Conservation (phyloP, 345 rosid species). For the Gossypium herbaceum region DNA sequence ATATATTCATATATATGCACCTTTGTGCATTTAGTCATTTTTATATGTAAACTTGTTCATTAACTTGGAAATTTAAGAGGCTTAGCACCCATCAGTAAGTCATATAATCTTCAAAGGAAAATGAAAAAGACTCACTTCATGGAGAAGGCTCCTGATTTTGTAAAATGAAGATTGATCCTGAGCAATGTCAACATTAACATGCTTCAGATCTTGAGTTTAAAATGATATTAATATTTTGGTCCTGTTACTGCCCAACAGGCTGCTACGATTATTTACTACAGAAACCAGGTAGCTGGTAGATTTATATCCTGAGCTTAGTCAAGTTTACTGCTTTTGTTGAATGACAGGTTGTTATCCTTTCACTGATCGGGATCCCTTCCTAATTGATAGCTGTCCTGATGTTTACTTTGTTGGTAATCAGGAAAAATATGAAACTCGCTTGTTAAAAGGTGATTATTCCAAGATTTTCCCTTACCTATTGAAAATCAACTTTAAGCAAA, state of each 20-base stretch:
- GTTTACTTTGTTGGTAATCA: slow-evolving; percentile 89
- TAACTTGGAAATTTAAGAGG: background rate
- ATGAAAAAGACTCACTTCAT: background rate
- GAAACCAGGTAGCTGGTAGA: background rate
- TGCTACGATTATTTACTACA: background rate
- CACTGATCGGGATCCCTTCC: slow-evolving; percentile 90
- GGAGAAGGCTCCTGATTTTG: background rate
- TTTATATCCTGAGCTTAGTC: slow-evolving; percentile 10
- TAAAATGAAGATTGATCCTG: background rate
- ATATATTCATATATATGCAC: background rate
- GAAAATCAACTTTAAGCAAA: background rate
- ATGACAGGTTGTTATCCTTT: slow-evolving; percentile 91
- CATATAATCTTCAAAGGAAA: background rate
- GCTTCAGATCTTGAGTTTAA: background rate
- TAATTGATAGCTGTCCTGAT: slow-evolving; percentile 89
- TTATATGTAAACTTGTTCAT: background rate
- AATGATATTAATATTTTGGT: background rate
- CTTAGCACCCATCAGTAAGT: background rate
- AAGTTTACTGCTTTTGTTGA: slow-evolving; percentile 8
- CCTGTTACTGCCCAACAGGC: background rate
- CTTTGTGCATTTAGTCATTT: background rate
- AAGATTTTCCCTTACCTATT: background rate
- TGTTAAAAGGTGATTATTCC: slow-evolving; percentile 50
- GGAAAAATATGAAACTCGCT: slow-evolving; percentile 58
- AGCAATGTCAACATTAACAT: background rate